A percentile compares a stretch with the other conserved stretches of the same genome.
These are phyloP conservation scores for Nemania diffusa DNA, from an alignment of 2,329 filamentous ascomycete species.

Conservation along the genomic window DNA sequence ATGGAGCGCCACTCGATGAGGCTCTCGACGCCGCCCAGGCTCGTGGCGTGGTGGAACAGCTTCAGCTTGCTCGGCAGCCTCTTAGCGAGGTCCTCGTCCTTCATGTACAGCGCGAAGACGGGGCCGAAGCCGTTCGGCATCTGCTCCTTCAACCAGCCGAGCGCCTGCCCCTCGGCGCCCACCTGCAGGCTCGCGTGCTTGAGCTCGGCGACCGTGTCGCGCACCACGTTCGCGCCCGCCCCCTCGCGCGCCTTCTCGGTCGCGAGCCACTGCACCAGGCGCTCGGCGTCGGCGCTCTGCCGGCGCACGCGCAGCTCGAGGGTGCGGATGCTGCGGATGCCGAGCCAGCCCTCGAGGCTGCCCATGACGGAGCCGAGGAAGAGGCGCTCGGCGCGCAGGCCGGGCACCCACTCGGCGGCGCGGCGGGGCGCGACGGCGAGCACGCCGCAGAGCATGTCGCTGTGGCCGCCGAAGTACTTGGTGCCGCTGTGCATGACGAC, in stretches of 20 bases:
- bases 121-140: slow-evolving; percentile 93
- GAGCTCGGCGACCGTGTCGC: slow-evolving; percentile 68
- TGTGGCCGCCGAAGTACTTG: slow-evolving; percentile 97
- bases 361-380: slow-evolving; percentile 87
- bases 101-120: slow-evolving; percentile 81
- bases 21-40: slow-evolving; percentile 91
- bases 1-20: slow-evolving; percentile 96
- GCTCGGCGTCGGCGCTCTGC: slow-evolving; percentile 77
- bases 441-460: slow-evolving; percentile 90
- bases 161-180: slow-evolving; percentile 7
- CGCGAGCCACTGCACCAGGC: slow-evolving; percentile 78
- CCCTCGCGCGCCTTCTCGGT: slow-evolving; percentile 44
- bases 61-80: slow-evolving; percentile 79
- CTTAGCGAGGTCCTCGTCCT: slow-evolving; percentile 68
- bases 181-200: slow-evolving; percentile 84
- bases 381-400: slow-evolving; percentile 75
- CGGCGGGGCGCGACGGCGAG: slow-evolving; percentile 70
- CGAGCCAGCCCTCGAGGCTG: slow-evolving; percentile 90
- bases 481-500: slow-evolving; percentile 92
- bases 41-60: slow-evolving; percentile 95
- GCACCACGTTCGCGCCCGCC: slow-evolving; percentile 59
- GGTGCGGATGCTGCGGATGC: slow-evolving; percentile 85
- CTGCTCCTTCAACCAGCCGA: slow-evolving; percentile 79
- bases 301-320: slow-evolving; percentile 82
- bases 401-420: slow-evolving; percentile 66